Conservation (phyloP, 495 filamentous ascomycete species). For the Aspergillus sclerotioniger region DNA sequence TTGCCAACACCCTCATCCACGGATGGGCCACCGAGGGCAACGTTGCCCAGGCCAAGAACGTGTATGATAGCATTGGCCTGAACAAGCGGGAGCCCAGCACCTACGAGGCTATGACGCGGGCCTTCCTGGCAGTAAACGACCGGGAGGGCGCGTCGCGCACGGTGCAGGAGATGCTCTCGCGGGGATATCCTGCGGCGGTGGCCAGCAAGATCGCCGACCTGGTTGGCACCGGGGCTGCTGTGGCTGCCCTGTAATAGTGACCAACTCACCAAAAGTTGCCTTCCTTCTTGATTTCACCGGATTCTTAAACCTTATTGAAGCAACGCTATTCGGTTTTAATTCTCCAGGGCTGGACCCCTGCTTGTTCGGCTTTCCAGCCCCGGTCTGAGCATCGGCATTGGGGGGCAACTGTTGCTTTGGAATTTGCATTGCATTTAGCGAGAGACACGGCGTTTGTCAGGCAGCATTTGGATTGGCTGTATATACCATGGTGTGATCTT, state of each 20-base stretch:
- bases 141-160: slow-evolving; percentile 67
- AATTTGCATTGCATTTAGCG: slow-evolving; percentile 38
- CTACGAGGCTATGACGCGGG: slow-evolving; percentile 98
- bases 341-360: slow-evolving; percentile 43
- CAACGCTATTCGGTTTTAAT: slow-evolving; percentile 17
- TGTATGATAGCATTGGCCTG: slow-evolving; percentile 72
- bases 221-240: slow-evolving; percentile 56
- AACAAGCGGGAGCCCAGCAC: slow-evolving; percentile 90
- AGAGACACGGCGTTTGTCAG: slow-evolving; percentile 29
- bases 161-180: slow-evolving; percentile 84
- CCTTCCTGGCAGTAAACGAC: slow-evolving; percentile 81
- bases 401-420: slow-evolving; percentile 23
- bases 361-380: slow-evolving; percentile 28
- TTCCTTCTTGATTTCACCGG: slow-evolving; percentile 10
- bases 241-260: slow-evolving; percentile 25
- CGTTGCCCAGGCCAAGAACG: slow-evolving; percentile 70
- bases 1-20: slow-evolving; percentile 98
- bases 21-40: slow-evolving; percentile 88
- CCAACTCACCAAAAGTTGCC: slow-evolving; percentile 14
- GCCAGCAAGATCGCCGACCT: slow-evolving; percentile 89
- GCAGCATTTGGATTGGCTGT: slow-evolving; percentile 26
- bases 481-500: slow-evolving; percentile 33
- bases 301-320: slow-evolving; percentile 22
- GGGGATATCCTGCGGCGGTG: slow-evolving; percentile 89
- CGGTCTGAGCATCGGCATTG: slow-evolving; percentile 30